These are phyloP conservation scores for Phytophthora citrophthora DNA, from an alignment of 352 stramenopile genomes.

Conservation along the genomic window DNA sequence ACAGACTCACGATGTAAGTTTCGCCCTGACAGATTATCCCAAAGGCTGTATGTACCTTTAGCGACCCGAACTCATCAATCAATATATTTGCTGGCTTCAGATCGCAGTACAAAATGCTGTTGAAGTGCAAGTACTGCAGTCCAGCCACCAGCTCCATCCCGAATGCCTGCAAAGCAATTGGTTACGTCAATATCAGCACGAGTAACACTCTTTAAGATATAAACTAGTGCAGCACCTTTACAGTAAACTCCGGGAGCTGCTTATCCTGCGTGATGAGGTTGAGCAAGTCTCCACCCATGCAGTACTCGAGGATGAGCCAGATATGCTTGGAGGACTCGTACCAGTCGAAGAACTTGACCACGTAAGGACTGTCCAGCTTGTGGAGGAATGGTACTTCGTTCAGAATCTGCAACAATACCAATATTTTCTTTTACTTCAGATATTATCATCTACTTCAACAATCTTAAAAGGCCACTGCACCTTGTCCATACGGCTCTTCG, in stretches of 20 bases:
- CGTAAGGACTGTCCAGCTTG: constrained; percentile 83
- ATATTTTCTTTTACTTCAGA: not conserved
- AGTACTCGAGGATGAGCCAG: constrained; percentile 96
- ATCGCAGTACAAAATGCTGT: constrained; percentile 92
- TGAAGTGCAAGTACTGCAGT: constrained; percentile 89
- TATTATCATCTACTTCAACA: not conserved
- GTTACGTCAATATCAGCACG: no score
- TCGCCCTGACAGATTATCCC: not conserved
- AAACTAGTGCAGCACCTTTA: constrained; percentile 54
- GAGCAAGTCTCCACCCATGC: constrained; percentile 90
- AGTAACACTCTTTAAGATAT: no score
- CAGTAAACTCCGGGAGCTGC: constrained; percentile 75
- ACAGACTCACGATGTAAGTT: not conserved
- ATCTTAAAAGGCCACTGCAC: constrained; percentile 34
- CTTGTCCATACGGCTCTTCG: constrained; percentile 93
- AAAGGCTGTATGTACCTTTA: constrained; percentile 63
- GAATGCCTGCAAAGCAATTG: constrained; percentile 50
- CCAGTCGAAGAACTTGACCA: constrained; percentile 95
- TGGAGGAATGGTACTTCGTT: constrained; percentile 91
- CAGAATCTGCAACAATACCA: constrained; percentile 57
- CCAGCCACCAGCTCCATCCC: constrained; percentile 77
- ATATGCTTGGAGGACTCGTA: constrained; percentile 97
- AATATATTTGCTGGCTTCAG: constrained; percentile 92
- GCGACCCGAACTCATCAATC: constrained; percentile 93
- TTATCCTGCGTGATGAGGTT: constrained; percentile 92